A percentile compares a stretch with the other conserved stretches of the same genome.
phyloP scores from a whole-genome alignment of 306 rosid genomes.

The Vigna unguiculata region DNA sequence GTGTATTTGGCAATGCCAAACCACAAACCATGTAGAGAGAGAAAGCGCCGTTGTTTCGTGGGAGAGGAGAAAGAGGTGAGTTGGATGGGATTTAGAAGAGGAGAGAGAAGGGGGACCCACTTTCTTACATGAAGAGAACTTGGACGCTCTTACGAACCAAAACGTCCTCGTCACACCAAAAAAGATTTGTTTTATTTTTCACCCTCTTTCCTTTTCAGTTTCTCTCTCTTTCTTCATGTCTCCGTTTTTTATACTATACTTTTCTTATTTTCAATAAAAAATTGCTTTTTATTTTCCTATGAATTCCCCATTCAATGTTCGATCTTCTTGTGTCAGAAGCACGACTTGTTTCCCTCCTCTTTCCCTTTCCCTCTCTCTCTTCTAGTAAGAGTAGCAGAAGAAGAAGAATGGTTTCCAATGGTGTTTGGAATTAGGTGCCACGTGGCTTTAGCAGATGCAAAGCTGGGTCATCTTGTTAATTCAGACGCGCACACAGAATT shows the following conservation, averaged over 20 bases:
- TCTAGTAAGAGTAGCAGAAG: not conserved
- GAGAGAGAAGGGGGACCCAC: conserved; percentile 54
- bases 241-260: not conserved
- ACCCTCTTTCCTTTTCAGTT: conserved; percentile 34
- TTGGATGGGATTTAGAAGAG: conserved; percentile 49
- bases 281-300: not conserved
- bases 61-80: conserved; percentile 41
- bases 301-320: conserved; percentile 54
- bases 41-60: conserved; percentile 77
- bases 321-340: conserved; percentile 53
- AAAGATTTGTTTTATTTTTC: conserved; percentile 55
- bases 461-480: not conserved
- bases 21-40: conserved; percentile 38
- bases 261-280: not conserved
- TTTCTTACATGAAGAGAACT: conserved; percentile 91
- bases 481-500: conserved; percentile 7
- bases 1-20: conserved; percentile 44
- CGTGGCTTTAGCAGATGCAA: conserved; percentile 11
- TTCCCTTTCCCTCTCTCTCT: conserved; percentile 10
- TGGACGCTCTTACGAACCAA: conserved; percentile 76
- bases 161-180: conserved; percentile 71
- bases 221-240: conserved; percentile 12
- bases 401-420: not conserved
- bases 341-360: conserved; percentile 28
- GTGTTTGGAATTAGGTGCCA: conserved; percentile 30